phyloP scores from a whole-genome alignment of 495 filamentous ascomycete genomes.

The Lasiosphaeria ovina region DNA sequence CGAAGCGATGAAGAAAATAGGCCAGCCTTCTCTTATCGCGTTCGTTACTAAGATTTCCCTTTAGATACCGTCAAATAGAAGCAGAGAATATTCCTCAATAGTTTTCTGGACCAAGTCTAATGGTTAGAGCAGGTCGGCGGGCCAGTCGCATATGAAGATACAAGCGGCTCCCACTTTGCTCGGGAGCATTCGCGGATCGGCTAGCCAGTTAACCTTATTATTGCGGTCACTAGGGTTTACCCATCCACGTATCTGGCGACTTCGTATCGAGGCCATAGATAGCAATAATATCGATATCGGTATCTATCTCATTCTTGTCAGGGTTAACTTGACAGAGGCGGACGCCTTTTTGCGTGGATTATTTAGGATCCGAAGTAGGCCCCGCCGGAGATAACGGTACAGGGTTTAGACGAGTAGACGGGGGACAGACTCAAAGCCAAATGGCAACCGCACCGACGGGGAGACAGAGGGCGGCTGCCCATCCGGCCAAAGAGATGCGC shows the following conservation, averaged over 20 bases:
- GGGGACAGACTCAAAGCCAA: slow-evolving; percentile 16
- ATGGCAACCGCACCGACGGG: slow-evolving; percentile 16
- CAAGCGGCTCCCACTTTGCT: slow-evolving; percentile 15
- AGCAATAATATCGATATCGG: slow-evolving; percentile 32
- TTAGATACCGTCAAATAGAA: slow-evolving; percentile 22
- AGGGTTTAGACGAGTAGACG: background rate
- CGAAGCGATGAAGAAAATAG: slow-evolving; percentile 38
- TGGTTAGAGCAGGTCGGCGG: slow-evolving; percentile 24
- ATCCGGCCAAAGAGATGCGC: slow-evolving; percentile 12
- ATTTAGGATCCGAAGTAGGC: background rate
- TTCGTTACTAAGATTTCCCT: slow-evolving; percentile 5
- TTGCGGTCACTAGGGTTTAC: slow-evolving; percentile 3
- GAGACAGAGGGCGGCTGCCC: slow-evolving; percentile 17
- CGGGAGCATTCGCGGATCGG: slow-evolving; percentile 26
- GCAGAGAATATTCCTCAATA: slow-evolving; percentile 22
- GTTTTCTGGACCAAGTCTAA: slow-evolving; percentile 20
- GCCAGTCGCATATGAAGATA: slow-evolving; percentile 34
- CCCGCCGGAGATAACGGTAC: slow-evolving; percentile 5
- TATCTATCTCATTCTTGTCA: slow-evolving; percentile 15
- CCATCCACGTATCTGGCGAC: slow-evolving; percentile 30
- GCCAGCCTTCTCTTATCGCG: slow-evolving; percentile 14
- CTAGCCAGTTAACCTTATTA: slow-evolving; percentile 24
- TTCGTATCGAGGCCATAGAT: slow-evolving; percentile 30
- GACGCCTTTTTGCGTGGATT: slow-evolving; percentile 6
- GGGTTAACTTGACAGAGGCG: slow-evolving; percentile 19